Evolutionary conservation across 202 grass and related monocot genomes (phyloP).

Genomic region (Hordeum pubiflorum): DNA sequence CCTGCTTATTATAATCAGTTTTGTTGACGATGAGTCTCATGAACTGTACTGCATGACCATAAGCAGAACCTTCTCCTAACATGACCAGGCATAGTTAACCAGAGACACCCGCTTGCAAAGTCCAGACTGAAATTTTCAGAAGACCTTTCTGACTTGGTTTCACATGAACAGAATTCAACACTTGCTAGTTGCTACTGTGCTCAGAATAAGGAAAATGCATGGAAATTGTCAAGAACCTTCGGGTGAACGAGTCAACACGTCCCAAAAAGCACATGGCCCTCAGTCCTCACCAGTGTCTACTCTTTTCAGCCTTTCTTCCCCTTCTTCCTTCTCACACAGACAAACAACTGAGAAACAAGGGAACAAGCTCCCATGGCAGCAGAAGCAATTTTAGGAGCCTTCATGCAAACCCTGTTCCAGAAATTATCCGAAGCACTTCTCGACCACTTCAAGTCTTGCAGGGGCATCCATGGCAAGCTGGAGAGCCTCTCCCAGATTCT

Average conservation of each 20-base stretch:
- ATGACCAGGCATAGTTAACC: neutral
- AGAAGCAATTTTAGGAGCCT: slow-evolving; percentile 62
- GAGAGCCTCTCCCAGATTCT: slow-evolving; percentile 41
- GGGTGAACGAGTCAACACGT: neutral
- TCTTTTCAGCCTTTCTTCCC: neutral
- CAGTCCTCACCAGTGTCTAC: neutral
- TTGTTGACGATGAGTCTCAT: neutral
- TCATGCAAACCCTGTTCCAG: slow-evolving; percentile 69
- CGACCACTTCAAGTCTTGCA: slow-evolving; percentile 44
- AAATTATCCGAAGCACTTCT: slow-evolving; percentile 40
- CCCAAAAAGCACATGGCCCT: neutral
- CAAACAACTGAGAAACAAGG: slow-evolving; percentile 2
- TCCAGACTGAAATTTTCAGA: neutral
- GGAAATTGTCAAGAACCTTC: neutral
- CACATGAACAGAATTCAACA: neutral
- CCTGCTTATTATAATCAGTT: neutral
- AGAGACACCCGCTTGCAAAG: neutral
- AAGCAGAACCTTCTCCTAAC: neutral
- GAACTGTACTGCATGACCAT: neutral
- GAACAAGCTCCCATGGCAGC: slow-evolving; percentile 43
- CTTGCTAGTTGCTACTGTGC: neutral
- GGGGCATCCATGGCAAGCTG: slow-evolving; percentile 42
- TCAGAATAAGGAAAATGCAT: neutral
- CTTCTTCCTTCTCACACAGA: neutral
- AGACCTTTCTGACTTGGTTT: neutral